phyloP scores from a whole-genome alignment of 2,329 filamentous ascomycete genomes.

The Cordyceps tenuipes region DNA sequence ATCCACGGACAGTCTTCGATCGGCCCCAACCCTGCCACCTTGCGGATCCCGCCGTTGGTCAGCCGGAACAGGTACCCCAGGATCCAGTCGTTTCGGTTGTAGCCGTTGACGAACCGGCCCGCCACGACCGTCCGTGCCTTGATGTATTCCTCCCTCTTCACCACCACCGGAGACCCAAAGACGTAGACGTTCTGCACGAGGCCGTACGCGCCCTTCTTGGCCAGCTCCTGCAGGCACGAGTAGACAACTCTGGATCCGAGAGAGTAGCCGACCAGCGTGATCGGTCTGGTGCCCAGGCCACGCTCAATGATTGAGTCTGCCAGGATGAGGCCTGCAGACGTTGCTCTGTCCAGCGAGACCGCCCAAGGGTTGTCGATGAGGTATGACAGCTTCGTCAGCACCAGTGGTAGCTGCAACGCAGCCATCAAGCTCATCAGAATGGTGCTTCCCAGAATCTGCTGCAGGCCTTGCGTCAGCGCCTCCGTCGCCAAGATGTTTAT shows the following conservation, averaged over 20 bases:
- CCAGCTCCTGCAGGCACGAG: constrained; percentile 79
- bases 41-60: constrained; percentile 84
- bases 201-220: constrained; percentile 73
- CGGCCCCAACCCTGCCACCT: constrained; percentile 73
- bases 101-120: constrained; percentile 92
- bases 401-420: constrained; percentile 81
- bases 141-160: constrained; percentile 83
- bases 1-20: constrained; percentile 70
- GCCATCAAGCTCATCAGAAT: constrained; percentile 86
- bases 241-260: constrained; percentile 89
- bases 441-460: constrained; percentile 88
- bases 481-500: constrained; percentile 98
- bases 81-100: constrained; percentile 95
- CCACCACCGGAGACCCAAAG: constrained; percentile 86
- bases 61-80: constrained; percentile 91
- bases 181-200: constrained; percentile 92
- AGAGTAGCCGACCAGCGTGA: constrained; percentile 92
- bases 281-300: constrained; percentile 81
- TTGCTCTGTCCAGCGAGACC: constrained; percentile 87
- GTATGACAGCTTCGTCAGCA: constrained; percentile 88
- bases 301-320: constrained; percentile 90
- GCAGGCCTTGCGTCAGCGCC: constrained; percentile 91
- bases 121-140: constrained; percentile 74
- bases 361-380: constrained; percentile 98
- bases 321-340: constrained; percentile 79